Evolutionary conservation across 2,329 filamentous ascomycete species (phyloP).

Genomic region (Cadophora sp.): DNA sequence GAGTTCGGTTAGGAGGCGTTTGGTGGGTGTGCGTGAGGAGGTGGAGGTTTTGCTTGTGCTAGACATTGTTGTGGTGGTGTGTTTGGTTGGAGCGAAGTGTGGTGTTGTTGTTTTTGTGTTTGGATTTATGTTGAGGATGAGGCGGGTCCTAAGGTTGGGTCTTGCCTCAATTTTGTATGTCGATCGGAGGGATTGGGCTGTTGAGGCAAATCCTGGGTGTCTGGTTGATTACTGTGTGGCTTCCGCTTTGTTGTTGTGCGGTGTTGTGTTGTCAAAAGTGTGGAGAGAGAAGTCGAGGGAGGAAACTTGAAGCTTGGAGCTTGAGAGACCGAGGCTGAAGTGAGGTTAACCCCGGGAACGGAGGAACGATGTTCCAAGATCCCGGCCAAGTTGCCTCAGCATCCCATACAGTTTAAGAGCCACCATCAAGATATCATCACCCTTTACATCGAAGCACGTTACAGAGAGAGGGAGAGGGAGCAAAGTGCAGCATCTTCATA

Average conservation of each 20-base stretch:
- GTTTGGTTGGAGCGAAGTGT: not conserved
- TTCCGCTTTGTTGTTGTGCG: not conserved
- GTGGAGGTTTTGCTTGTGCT: constrained; percentile 23
- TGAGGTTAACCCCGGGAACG: not conserved
- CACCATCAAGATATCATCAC: no score
- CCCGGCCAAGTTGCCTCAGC: no score
- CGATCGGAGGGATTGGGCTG: not conserved
- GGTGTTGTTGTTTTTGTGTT: not conserved
- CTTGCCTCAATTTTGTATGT: not conserved
- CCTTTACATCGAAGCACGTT: no score
- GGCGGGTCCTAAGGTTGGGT: not conserved
- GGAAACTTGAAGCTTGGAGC: constrained; percentile 8
- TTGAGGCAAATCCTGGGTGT: not conserved
- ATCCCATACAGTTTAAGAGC: no score
- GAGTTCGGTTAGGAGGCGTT: constrained; percentile 65
- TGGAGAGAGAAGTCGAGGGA: not conserved
- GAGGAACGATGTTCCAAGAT: constrained; percentile 1
- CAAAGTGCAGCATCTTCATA: not conserved
- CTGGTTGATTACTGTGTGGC: not conserved
- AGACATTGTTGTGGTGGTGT: constrained; percentile 18
- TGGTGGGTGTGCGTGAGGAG: constrained; percentile 52
- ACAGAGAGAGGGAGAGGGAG: no score
- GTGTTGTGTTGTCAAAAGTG: not conserved
- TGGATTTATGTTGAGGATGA: not conserved
- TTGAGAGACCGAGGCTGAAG: constrained; percentile 14